phyloP scores from a whole-genome alignment of 2,329 filamentous ascomycete species.

The Aspergillus candidus region DNA sequence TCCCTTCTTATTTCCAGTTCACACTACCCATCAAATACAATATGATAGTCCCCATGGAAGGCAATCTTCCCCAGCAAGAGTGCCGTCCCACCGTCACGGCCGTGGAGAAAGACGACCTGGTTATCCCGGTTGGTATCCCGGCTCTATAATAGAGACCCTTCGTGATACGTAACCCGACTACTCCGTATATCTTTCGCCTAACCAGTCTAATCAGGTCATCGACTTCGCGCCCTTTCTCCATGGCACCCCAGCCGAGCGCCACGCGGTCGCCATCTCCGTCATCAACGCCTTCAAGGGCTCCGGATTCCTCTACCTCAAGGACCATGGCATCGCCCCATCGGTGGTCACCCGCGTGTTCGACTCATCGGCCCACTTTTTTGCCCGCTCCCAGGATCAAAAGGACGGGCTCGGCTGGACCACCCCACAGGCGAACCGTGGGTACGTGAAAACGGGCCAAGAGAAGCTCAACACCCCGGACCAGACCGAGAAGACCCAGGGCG shows the following conservation, averaged over 20 bases:
- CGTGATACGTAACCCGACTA: neutral
- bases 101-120: conserved; percentile 40
- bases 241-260: conserved; percentile 55
- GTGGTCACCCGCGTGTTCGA: conserved; percentile 58
- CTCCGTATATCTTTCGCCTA: neutral
- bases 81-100: conserved; percentile 24
- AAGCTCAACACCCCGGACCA: conserved; percentile 59
- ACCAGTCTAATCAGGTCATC: conserved; percentile 53
- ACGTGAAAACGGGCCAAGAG: conserved; percentile 64
- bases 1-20: too few relatives aligned
- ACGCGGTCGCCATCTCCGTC: conserved; percentile 63
- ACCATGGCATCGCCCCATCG: conserved; percentile 62
- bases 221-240: conserved; percentile 69
- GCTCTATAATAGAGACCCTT: neutral
- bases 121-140: conserved; percentile 33
- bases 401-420: conserved; percentile 64
- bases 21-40: too few relatives aligned
- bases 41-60: conserved; percentile 8
- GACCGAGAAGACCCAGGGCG: conserved; percentile 54
- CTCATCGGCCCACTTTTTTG: conserved; percentile 66
- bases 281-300: conserved; percentile 75
- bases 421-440: conserved; percentile 67
- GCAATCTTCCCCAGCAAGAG: conserved; percentile 14
- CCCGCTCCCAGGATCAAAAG: conserved; percentile 57
- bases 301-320: conserved; percentile 83